Evolutionary conservation across 345 rosid genomes (phyloP).

Genomic region (Syzygium aqueum): DNA sequence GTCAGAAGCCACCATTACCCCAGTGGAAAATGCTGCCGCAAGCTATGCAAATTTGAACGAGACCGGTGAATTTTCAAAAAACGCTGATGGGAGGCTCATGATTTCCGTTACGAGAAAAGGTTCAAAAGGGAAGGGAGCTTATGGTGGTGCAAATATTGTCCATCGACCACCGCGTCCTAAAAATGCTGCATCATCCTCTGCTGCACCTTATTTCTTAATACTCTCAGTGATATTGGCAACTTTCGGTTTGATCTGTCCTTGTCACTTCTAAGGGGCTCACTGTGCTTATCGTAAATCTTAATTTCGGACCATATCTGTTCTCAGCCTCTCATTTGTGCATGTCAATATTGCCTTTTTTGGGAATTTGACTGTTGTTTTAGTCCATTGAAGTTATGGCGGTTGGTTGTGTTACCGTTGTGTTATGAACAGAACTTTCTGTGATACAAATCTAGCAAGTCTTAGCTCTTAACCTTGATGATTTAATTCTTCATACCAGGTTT

Average conservation of each 20-base stretch:
- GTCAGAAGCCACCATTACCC: not conserved
- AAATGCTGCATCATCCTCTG: slow-evolving; percentile 4
- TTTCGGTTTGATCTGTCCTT: slow-evolving; percentile 1
- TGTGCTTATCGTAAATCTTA: not conserved
- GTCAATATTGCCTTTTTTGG: not conserved
- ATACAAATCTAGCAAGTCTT: not conserved
- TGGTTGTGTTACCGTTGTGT: not conserved
- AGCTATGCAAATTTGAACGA: slow-evolving; percentile 5
- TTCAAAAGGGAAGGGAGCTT: slow-evolving; percentile 18
- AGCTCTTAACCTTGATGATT: not conserved
- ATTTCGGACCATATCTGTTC: not conserved
- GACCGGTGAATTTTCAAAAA: not conserved
- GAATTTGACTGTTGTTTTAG: not conserved
- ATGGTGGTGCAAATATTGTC: slow-evolving; percentile 15
- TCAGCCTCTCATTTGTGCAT: slow-evolving; percentile 2
- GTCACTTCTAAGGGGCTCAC: not conserved
- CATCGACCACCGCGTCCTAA: slow-evolving; percentile 3
- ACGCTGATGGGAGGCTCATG: not conserved
- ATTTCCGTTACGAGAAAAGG: not conserved
- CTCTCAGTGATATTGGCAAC: not conserved
- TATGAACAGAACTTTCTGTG: not conserved
- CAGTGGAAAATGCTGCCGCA: not conserved
- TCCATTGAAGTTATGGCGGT: not conserved
- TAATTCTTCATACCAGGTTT: not conserved
- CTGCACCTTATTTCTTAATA: slow-evolving; percentile 1